Conservation (phyloP, 805 yeast genomes). For the Yarrowia osloensis region DNA sequence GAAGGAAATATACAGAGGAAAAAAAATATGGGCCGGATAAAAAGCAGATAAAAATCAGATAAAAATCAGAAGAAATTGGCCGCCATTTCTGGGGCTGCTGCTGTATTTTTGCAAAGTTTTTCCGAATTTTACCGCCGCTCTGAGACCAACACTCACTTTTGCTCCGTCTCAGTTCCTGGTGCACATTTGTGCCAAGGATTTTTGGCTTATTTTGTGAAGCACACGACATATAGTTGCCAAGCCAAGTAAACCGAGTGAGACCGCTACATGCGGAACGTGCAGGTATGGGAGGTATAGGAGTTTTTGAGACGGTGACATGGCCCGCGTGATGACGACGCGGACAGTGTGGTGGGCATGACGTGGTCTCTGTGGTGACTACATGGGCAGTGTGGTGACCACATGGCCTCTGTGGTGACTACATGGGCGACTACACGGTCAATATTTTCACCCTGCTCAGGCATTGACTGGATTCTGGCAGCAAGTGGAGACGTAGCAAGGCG, state of each 20-base stretch:
- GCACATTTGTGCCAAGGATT: not conserved
- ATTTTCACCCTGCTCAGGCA: too few species aligned
- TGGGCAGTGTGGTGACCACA: not conserved
- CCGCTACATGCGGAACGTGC: not conserved
- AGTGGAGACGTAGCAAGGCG: not conserved
- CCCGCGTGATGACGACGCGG: not conserved
- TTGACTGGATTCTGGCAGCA: too few species aligned
- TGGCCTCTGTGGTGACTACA: not conserved
- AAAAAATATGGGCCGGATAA: too few species aligned
- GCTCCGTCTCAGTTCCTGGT: not conserved
- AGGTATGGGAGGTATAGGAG: not conserved
- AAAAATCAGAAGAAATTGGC: too few species aligned
- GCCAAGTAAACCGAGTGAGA: conserved; percentile 8
- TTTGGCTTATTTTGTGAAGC: not conserved
- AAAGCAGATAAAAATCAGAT: too few species aligned
- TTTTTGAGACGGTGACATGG: too few species aligned
- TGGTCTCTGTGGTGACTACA: not conserved
- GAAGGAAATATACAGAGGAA: too few species aligned
- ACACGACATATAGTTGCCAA: conserved; percentile 9
- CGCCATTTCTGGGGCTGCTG: too few species aligned
- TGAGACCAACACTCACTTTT: too few species aligned
- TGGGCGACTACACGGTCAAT: too few species aligned
- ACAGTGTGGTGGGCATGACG: not conserved
- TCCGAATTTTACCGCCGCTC: too few species aligned
- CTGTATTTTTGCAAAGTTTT: too few species aligned